phyloP scores from a whole-genome alignment of 2,329 filamentous ascomycete genomes.

The Pseudopithomyces maydicus region DNA sequence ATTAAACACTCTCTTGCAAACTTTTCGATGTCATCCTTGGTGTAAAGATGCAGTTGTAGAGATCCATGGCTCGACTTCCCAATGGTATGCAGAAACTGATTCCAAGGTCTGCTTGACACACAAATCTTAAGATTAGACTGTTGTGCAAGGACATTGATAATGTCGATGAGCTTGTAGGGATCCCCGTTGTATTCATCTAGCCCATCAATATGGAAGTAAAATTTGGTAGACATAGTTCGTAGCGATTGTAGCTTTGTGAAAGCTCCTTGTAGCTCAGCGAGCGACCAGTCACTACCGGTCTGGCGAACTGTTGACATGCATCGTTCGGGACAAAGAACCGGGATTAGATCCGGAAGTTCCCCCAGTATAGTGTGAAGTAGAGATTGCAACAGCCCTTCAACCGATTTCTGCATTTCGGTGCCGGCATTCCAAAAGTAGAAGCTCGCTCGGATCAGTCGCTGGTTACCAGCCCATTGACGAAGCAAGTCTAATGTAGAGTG shows the following conservation, averaged over 20 bases:
- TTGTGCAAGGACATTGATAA: conserved; percentile 8
- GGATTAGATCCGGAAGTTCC: conserved; percentile 1
- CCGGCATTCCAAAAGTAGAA: conserved; percentile 41
- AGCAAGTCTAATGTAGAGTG: conserved; percentile 15
- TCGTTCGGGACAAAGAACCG: background rate
- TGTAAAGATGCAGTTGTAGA: conserved; percentile 10
- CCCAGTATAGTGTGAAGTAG: conserved; percentile 24
- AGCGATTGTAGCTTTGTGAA: background rate
- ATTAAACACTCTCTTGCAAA: conserved; percentile 6
- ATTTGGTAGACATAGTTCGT: conserved; percentile 6
- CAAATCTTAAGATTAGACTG: conserved; percentile 23
- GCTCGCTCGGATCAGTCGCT: conserved; percentile 10
- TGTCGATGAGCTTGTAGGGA: conserved; percentile 15
- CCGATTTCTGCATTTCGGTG: conserved; percentile 19
- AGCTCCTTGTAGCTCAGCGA: background rate
- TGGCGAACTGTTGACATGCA: no score
- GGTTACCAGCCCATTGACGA: conserved; percentile 17
- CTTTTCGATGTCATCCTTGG: conserved; percentile 6
- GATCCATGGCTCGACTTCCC: background rate
- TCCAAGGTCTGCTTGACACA: conserved; percentile 25
- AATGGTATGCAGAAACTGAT: conserved; percentile 9
- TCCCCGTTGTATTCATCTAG: conserved; percentile 21
- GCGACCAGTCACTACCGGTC: no score
- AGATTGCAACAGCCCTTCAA: conserved; percentile 24
- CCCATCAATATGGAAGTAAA: conserved; percentile 25